Conservation (phyloP, 2,329 filamentous ascomycete genomes). For the Nothophoma quercina region DNA sequence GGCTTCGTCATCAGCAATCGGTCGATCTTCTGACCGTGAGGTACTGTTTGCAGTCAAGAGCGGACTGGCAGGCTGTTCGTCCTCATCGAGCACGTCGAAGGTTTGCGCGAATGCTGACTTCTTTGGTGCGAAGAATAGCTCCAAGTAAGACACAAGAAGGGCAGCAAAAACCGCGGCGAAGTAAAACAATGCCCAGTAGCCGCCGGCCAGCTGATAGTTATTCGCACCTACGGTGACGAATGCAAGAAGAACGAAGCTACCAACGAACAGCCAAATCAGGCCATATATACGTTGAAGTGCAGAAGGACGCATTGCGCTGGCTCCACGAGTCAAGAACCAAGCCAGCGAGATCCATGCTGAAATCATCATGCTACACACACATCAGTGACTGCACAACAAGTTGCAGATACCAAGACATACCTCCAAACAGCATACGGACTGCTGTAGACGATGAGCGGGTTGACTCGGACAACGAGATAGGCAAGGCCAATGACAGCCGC, state of each 20-base stretch:
- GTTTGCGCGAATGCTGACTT: constrained; percentile 74
- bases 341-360: constrained; percentile 80
- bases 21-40: constrained; percentile 43
- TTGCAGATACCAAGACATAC: constrained; percentile 38
- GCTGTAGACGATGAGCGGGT: constrained; percentile 90
- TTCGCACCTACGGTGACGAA: constrained; percentile 78
- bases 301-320: constrained; percentile 81
- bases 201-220: constrained; percentile 73
- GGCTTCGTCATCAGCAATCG: constrained; percentile 49
- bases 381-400: too few relatives aligned
- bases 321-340: constrained; percentile 83
- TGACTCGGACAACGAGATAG: constrained; percentile 80
- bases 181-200: constrained; percentile 84
- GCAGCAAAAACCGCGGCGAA: constrained; percentile 78
- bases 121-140: constrained; percentile 75
- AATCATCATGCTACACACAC: constrained; percentile 71
- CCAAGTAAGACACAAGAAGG: constrained; percentile 76
- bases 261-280: constrained; percentile 81
- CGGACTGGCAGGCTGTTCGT: constrained; percentile 44
- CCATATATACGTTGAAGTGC: constrained; percentile 84
- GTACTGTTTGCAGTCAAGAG: constrained; percentile 44
- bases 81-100: constrained; percentile 46
- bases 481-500: constrained; percentile 75
- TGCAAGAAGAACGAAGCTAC: constrained; percentile 77
- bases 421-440: constrained; percentile 85